Conservation (phyloP, 23 red algal genomes). For the Agarophyton chilense region DNA sequence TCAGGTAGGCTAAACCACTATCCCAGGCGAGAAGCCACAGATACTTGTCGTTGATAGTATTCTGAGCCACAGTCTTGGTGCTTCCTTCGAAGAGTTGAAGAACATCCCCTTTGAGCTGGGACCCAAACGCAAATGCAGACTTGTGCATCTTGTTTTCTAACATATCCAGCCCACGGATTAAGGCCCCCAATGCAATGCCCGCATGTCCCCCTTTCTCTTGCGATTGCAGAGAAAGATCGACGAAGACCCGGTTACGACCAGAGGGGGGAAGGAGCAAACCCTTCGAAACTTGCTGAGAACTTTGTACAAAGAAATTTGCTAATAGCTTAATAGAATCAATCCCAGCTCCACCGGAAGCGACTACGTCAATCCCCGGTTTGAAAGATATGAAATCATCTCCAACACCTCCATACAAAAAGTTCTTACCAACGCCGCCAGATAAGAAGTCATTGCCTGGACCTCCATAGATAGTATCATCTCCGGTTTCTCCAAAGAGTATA, state of each 20-base stretch:
- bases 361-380: not conserved
- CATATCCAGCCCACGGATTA: not conserved
- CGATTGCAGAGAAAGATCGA: not conserved
- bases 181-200: not conserved
- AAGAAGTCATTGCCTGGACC: constrained; percentile 10
- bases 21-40: too few relatives aligned
- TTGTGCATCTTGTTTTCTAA: not conserved
- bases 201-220: not conserved
- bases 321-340: constrained; percentile 1
- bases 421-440: not conserved
- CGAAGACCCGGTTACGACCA: not conserved
- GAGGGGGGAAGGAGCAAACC: not conserved
- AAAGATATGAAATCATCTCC: not conserved
- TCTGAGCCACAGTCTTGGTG: too few relatives aligned
- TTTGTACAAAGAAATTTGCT: not conserved
- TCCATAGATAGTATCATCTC: constrained; percentile 1
- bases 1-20: too few relatives aligned
- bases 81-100: not conserved
- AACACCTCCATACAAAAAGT: not conserved
- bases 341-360: not conserved
- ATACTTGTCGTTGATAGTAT: too few relatives aligned
- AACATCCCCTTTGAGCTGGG: not conserved
- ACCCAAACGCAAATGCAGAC: not conserved
- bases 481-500: constrained; percentile 1
- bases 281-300: not conserved